These are phyloP conservation scores for Pyronema omphalodes DNA, from an alignment of 495 filamentous ascomycete genomes.

Conservation along the genomic window DNA sequence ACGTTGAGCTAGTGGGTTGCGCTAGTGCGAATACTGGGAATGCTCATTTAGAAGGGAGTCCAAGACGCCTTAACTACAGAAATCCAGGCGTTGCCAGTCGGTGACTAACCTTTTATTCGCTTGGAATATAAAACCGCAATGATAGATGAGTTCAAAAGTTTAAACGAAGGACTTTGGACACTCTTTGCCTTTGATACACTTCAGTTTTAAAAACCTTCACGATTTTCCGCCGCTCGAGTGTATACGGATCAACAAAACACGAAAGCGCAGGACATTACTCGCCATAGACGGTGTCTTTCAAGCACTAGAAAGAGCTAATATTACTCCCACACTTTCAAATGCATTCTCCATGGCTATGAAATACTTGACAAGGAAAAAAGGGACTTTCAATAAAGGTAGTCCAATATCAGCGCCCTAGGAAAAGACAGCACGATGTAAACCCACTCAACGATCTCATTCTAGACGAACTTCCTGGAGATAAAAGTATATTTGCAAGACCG, in stretches of 20 bases:
- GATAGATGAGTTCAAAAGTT: conserved; percentile 58
- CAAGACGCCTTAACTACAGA: conserved; percentile 71
- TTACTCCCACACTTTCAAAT: conserved; percentile 42
- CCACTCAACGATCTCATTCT: too few species aligned
- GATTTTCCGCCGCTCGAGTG: conserved; percentile 19
- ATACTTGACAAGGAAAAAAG: conserved; percentile 42
- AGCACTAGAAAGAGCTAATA: conserved; percentile 33
- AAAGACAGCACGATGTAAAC: conserved; percentile 10
- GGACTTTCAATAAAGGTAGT: conserved; percentile 33
- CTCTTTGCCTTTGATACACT: conserved; percentile 50
- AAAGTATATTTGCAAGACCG: too few species aligned
- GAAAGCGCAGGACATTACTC: conserved; percentile 29
- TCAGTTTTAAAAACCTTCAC: conserved; percentile 32
- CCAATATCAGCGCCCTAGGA: not conserved
- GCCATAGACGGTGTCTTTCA: conserved; percentile 33
- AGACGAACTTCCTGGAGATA: too few species aligned
- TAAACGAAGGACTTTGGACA: conserved; percentile 55
- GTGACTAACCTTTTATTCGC: conserved; percentile 60
- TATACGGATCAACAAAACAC: conserved; percentile 34
- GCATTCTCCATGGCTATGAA: conserved; percentile 48
- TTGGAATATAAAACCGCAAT: conserved; percentile 66
- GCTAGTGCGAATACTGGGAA: too few species aligned
- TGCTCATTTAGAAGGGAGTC: conserved; percentile 31
- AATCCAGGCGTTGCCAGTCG: conserved; percentile 55
- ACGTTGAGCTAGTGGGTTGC: too few species aligned